A percentile compares a stretch with the other conserved stretches of the same genome.
Evolutionary conservation across 192 early-diverging fungal species (phyloP).

Genomic region (Coemansia sp.): DNA sequence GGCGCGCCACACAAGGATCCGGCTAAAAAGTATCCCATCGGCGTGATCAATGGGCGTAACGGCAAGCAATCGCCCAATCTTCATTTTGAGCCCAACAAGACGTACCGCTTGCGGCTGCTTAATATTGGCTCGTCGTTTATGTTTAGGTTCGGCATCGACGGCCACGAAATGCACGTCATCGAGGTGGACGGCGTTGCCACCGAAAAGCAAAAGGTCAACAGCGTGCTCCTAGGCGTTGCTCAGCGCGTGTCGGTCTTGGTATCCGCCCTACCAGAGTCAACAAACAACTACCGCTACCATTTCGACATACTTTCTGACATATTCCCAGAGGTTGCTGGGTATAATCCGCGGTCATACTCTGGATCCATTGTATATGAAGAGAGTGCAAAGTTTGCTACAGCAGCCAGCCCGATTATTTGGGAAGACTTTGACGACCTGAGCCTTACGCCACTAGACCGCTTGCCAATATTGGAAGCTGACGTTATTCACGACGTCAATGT

Average conservation of each 20-base stretch:
- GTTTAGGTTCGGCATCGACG: constrained; percentile 73
- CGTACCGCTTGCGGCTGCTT: constrained; percentile 78
- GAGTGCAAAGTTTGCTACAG: not conserved
- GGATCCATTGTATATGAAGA: constrained; percentile 57
- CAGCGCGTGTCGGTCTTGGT: constrained; percentile 81
- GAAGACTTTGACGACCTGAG: constrained; percentile 57
- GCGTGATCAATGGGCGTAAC: constrained; percentile 58
- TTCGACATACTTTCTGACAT: constrained; percentile 67
- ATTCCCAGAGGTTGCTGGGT: constrained; percentile 60
- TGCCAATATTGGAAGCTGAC: constrained; percentile 42
- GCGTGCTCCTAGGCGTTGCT: constrained; percentile 65
- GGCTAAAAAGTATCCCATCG: constrained; percentile 30
- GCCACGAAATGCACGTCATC: constrained; percentile 75
- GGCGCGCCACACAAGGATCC: constrained; percentile 6
- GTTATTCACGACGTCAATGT: constrained; percentile 24
- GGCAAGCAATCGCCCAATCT: constrained; percentile 55
- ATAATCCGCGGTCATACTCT: constrained; percentile 54
- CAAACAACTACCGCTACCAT: constrained; percentile 65
- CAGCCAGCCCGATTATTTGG: constrained; percentile 13
- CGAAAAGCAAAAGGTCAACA: constrained; percentile 53
- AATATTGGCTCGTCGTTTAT: constrained; percentile 67
- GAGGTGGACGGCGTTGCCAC: constrained; percentile 74
- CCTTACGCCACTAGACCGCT: constrained; percentile 51
- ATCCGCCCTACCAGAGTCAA: constrained; percentile 58
- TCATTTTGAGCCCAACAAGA: constrained; percentile 69